Evolutionary conservation across 208 protist species (phyloP).

Genomic region (Trypanosoma lewisi): DNA sequence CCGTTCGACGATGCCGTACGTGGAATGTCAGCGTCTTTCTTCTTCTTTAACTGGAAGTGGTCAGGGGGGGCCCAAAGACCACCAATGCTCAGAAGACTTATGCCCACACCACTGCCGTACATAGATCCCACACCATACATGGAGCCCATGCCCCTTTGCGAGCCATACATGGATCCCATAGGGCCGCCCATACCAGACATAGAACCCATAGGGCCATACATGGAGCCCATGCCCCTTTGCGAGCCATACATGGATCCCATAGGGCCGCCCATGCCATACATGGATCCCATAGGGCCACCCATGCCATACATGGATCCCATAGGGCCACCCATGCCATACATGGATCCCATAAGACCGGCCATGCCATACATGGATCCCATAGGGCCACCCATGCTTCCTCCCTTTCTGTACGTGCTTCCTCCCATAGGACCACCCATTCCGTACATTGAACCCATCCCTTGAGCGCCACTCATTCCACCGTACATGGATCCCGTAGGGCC

Average conservation of each 20-base stretch:
- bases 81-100: conserved; percentile 19
- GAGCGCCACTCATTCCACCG: conserved; percentile 12
- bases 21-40: not conserved
- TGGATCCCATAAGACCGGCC: conserved; percentile 21
- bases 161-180: conserved; percentile 25
- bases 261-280: conserved; percentile 22
- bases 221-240: conserved; percentile 40
- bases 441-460: not conserved
- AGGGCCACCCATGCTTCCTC: not conserved
- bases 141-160: conserved; percentile 9
- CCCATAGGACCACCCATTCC: not conserved
- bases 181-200: conserved; percentile 26
- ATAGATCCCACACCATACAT: conserved; percentile 25
- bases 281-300: conserved; percentile 22
- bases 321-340: conserved; percentile 23
- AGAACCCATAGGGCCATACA: conserved; percentile 34
- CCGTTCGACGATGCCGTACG: not conserved
- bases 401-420: not conserved
- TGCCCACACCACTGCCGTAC: conserved; percentile 29
- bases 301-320: conserved; percentile 32
- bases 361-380: conserved; percentile 31
- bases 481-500: too few relatives aligned
- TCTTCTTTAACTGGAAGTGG: not conserved
- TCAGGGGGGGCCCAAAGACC: not conserved
- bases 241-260: conserved; percentile 28